These are phyloP conservation scores for Pyricularia sp. DNA, from an alignment of 2,329 filamentous ascomycete species.

Conservation along the genomic window DNA sequence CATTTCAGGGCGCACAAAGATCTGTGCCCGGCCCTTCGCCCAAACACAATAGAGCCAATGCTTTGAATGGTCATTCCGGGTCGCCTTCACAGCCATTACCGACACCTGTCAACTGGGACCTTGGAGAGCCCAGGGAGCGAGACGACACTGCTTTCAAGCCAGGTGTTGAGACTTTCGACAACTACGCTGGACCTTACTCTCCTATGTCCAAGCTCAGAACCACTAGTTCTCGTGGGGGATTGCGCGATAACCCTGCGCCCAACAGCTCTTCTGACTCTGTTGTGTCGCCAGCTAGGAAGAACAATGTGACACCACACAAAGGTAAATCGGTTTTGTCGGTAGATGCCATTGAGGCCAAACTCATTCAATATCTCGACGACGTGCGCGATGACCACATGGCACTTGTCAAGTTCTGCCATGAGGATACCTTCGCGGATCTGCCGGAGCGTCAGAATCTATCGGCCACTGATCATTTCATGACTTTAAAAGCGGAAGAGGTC, in stretches of 20 bases:
- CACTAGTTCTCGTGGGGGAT: not conserved
- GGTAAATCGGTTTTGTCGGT: not conserved
- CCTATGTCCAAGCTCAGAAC: not conserved
- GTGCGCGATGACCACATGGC: constrained; percentile 35
- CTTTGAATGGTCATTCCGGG: not conserved
- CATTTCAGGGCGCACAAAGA: not conserved
- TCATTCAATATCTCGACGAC: constrained; percentile 30
- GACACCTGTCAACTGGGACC: not conserved
- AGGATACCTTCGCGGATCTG: constrained; percentile 30
- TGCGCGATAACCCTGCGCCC: not conserved
- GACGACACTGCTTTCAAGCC: not conserved
- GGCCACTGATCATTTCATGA: constrained; percentile 38
- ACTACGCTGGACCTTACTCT: not conserved
- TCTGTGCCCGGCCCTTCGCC: not conserved
- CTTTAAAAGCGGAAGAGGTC: constrained; percentile 26
- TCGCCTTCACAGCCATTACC: not conserved
- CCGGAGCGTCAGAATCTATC: constrained; percentile 26
- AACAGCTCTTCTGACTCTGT: not conserved
- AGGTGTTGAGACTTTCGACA: not conserved
- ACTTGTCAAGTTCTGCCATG: constrained; percentile 34
- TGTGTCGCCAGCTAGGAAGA: not conserved
- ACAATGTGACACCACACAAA: not conserved
- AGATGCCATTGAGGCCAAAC: constrained; percentile 23
- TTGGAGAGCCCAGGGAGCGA: not conserved
- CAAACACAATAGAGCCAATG: not conserved